A percentile compares a stretch with the other conserved stretches of the same genome.
Evolutionary conservation across 1,284 basidiomycete species (phyloP).

Genomic region (Boletellus sp.): DNA sequence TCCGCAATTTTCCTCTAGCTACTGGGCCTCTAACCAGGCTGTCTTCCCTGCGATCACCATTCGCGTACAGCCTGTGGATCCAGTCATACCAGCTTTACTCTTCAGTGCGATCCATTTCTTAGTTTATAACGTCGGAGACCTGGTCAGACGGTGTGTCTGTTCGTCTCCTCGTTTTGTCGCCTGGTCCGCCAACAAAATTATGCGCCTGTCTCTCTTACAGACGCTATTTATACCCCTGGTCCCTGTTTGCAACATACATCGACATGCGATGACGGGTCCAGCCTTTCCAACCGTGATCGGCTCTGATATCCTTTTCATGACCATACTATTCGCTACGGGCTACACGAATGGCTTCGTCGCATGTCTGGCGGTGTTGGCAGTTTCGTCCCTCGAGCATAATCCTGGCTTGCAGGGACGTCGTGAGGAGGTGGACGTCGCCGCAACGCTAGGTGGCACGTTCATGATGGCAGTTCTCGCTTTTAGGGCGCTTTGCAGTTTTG

Average conservation of each 20-base stretch:
- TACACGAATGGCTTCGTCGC: constrained; percentile 71
- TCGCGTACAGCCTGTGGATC: constrained; percentile 63
- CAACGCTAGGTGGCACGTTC: constrained; percentile 76
- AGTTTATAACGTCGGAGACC: constrained; percentile 73
- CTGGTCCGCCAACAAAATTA: constrained; percentile 61
- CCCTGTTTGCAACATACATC: constrained; percentile 75
- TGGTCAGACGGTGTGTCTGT: constrained; percentile 69
- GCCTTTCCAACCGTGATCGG: constrained; percentile 53
- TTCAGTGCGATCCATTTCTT: constrained; percentile 71
- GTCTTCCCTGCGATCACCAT: constrained; percentile 83
- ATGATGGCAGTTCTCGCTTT: constrained; percentile 73
- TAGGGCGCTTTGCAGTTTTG: constrained; percentile 78
- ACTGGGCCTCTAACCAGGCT: constrained; percentile 43
- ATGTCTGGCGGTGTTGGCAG: constrained; percentile 68
- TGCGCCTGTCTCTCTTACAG: constrained; percentile 61
- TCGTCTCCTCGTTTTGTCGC: constrained; percentile 58
- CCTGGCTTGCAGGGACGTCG: constrained; percentile 54
- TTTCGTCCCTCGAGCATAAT: constrained; percentile 70
- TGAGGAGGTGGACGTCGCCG: constrained; percentile 81
- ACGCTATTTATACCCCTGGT: constrained; percentile 81
- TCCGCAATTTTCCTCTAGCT: not conserved
- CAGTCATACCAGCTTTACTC: constrained; percentile 53
- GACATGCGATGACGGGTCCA: constrained; percentile 27
- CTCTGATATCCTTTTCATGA: constrained; percentile 72
- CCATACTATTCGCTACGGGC: constrained; percentile 67